Conservation (phyloP, 805 yeast genomes). For the Yarrowia sp. region DNA sequence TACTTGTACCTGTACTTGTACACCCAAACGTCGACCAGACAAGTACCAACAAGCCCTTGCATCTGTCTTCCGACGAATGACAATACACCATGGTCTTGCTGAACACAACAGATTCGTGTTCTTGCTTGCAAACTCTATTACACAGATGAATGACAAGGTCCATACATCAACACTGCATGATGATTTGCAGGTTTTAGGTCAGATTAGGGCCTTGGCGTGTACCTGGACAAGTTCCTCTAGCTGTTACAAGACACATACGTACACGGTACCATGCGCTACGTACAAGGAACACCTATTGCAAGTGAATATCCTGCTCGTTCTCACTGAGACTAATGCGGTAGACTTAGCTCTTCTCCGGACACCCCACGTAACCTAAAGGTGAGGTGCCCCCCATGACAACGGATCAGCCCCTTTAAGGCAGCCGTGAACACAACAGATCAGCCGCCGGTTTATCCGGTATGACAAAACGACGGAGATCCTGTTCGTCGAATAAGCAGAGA, state of each 20-base stretch:
- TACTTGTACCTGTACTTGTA: too few species aligned
- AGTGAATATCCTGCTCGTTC: too few species aligned
- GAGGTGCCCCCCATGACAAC: constrained; percentile 2
- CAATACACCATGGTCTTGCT: background rate
- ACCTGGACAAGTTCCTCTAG: background rate
- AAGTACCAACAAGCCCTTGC: too few species aligned
- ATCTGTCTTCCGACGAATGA: too few species aligned
- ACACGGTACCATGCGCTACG: too few species aligned
- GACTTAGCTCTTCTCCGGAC: background rate
- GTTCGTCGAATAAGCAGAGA: too few species aligned
- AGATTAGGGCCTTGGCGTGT: background rate
- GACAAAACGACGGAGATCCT: too few species aligned
- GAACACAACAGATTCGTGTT: background rate
- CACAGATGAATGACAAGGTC: background rate
- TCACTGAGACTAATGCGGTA: background rate
- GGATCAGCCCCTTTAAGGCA: constrained; percentile 1
- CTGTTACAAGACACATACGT: too few species aligned
- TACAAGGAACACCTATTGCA: too few species aligned
- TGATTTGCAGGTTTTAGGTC: background rate
- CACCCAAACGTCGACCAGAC: too few species aligned
- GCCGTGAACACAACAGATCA: background rate
- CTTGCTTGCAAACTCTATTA: background rate
- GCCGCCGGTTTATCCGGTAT: background rate
- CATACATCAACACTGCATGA: background rate
- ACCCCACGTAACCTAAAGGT: constrained; percentile 3